Evolutionary conservation across 78 protist species (phyloP).

Genomic region (Parvularia atlantis): DNA sequence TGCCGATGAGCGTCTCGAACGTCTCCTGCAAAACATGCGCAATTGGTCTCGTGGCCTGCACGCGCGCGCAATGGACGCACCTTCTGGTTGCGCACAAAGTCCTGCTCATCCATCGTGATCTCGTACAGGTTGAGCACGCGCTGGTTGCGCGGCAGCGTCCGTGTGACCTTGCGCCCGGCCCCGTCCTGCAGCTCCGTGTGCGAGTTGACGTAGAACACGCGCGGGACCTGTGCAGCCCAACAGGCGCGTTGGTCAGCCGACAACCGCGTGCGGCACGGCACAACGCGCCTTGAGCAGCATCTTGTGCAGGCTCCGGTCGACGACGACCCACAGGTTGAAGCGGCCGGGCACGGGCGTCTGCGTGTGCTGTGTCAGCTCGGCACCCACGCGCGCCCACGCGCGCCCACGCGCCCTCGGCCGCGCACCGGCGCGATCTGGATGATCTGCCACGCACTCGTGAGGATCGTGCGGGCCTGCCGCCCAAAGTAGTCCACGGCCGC

Average conservation of each 20-base stretch:
- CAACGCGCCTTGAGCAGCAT: neutral
- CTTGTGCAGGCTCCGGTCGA: neutral
- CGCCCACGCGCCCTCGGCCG: no score
- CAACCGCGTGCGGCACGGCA: neutral
- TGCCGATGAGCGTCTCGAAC: no score
- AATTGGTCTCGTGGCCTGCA: no score
- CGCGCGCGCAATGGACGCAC: no score
- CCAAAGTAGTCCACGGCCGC: neutral
- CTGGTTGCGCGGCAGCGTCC: neutral
- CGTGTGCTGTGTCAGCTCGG: neutral
- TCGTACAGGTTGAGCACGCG: neutral
- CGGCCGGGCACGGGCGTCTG: slow-evolving; percentile 14
- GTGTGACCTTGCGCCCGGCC: neutral
- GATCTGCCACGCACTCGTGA: neutral
- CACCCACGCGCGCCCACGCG: no score
- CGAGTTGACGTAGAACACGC: slow-evolving; percentile 61
- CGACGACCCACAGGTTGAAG: slow-evolving; percentile 17
- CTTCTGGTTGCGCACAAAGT: neutral
- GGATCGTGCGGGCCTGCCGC: neutral
- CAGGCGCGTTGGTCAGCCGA: neutral
- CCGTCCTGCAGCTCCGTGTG: neutral
- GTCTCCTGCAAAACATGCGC: no score
- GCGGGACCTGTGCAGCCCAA: slow-evolving; percentile 29
- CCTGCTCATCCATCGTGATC: neutral
- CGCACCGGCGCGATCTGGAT: no score